phyloP scores from a whole-genome alignment of 2,329 filamentous ascomycete species.

The Dothidotthia symphoricarpi region DNA sequence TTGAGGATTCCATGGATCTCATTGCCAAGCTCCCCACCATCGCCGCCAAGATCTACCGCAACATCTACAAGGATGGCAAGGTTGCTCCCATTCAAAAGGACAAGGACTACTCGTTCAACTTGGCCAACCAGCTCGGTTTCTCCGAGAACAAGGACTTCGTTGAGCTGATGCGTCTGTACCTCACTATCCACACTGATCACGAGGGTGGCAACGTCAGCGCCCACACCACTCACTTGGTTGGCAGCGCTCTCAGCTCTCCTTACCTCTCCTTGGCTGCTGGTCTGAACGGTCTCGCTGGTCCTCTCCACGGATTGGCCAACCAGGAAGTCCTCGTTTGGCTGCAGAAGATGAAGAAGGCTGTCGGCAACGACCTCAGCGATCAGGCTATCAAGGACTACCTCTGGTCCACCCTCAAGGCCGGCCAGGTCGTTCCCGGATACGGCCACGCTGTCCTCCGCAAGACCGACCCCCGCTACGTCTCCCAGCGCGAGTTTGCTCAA shows the following conservation, averaged over 20 bases:
- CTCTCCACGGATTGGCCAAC: conserved; percentile 98
- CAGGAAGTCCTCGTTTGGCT: conserved; percentile 99
- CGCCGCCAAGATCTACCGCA: conserved; percentile 98
- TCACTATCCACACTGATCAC: conserved; percentile 99
- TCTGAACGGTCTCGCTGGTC: conserved; percentile 96
- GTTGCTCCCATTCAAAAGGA: conserved; percentile 94
- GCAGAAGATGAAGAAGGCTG: conserved; percentile 93
- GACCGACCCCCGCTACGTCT: conserved; percentile 98
- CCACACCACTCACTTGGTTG: conserved; percentile 97
- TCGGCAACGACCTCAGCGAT: conserved; percentile 95
- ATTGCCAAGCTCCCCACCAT: conserved; percentile 99
- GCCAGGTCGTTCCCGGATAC: conserved; percentile 96
- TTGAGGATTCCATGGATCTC: conserved; percentile 99
- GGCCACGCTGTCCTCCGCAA: conserved; percentile 99
- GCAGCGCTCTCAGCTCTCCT: conserved; percentile 92
- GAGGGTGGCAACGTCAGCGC: conserved; percentile 98
- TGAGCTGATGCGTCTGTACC: conserved; percentile 97
- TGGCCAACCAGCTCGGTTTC: conserved; percentile 98
- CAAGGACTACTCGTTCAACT: conserved; percentile 99
- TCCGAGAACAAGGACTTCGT: conserved; percentile 93
- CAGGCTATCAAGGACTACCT: conserved; percentile 97
- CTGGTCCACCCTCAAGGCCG: conserved; percentile 92
- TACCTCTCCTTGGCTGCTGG: conserved; percentile 96
- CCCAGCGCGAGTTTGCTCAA: conserved; percentile 94
- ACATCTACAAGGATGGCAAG: conserved; percentile 99